Base-by-base conservation (phyloP, 1,139 yeast genomes). In the Blastobotrys indianensis region DNA sequence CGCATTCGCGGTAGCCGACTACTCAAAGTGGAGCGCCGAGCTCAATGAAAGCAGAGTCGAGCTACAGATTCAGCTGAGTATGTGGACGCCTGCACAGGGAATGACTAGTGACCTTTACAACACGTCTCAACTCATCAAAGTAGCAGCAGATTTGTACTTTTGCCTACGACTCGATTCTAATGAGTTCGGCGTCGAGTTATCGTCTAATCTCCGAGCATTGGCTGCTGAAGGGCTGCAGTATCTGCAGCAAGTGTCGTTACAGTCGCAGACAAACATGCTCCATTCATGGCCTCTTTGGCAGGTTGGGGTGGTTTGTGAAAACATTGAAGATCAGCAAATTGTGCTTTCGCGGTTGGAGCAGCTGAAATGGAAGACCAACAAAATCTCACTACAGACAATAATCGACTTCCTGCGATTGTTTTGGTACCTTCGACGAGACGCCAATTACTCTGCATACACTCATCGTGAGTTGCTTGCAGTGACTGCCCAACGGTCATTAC, bases 221-320 rank as follows among this genome's bases (percentile, higher is more conserved):
- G 49, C 48, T 9, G 17, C 41, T 4, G 49, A 50, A 11, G 55
- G 51, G 1, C 28, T 54, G 20, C 36, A 45, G 31, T 42, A 41
- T 13, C 43, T 52, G 29, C 37, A 42, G 23, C 43, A 47, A 17
- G 43, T 46, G n/a, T 38, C 53, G 8, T 17, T 39, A 17, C 46
- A 10, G 41, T 50, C 41, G 42, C 47, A 40, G n/a, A 37, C 38
- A 25, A 47, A 46, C 29, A 38, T 44, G 8, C 15, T 46, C 9
- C 45, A 50, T 31, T 39, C 52, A 1, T 54, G 52, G 52, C 53
- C 59, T 13, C 30, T 56, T 23, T 56, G 58, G 58, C 54, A 54
- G 38, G 31, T 55, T 25, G 60, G 60, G 4, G 47, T 55, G 8
- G 44, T 45, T n/a, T 47, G 51, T 20, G 57, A 54, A 17, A 32